These are phyloP conservation scores for Dispira simplex DNA, from an alignment of 192 early-diverging fungal genomes.

Conservation along the genomic window DNA sequence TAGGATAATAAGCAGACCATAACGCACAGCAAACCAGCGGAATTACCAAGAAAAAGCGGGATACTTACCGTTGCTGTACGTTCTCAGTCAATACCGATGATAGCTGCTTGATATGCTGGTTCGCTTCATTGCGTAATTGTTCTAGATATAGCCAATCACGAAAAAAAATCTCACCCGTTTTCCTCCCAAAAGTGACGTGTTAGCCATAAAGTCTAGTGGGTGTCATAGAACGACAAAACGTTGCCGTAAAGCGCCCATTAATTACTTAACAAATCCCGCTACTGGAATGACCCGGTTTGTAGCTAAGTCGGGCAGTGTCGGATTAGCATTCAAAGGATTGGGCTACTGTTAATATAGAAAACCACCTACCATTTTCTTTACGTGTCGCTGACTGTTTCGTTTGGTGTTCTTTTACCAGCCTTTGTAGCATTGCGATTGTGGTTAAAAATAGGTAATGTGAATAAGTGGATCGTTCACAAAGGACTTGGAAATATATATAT, in stretches of 20 bases:
- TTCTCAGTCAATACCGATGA: constrained; percentile 41
- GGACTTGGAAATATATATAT: no score
- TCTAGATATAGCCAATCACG: constrained; percentile 22
- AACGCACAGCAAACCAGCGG: background rate
- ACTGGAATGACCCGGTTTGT: background rate
- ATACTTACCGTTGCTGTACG: constrained; percentile 33
- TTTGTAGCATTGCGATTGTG: background rate
- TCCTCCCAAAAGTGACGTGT: no score
- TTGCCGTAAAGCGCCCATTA: background rate
- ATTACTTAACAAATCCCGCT: background rate
- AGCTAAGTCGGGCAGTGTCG: background rate
- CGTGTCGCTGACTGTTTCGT: constrained; percentile 33
- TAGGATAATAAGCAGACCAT: background rate
- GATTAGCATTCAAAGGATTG: background rate
- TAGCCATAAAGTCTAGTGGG: background rate
- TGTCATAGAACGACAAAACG: background rate
- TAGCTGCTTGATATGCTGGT: constrained; percentile 27
- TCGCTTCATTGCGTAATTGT: constrained; percentile 36
- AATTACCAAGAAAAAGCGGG: background rate
- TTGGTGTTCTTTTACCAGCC: constrained; percentile 37
- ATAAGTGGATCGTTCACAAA: no score
- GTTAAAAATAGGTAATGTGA: background rate
- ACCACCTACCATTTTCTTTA: constrained; percentile 31
- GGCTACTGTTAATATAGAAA: background rate
- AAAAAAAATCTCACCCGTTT: background rate